These are phyloP conservation scores for Melaleuca quinquenervia DNA, from an alignment of 345 rosid species.

Conservation along the genomic window DNA sequence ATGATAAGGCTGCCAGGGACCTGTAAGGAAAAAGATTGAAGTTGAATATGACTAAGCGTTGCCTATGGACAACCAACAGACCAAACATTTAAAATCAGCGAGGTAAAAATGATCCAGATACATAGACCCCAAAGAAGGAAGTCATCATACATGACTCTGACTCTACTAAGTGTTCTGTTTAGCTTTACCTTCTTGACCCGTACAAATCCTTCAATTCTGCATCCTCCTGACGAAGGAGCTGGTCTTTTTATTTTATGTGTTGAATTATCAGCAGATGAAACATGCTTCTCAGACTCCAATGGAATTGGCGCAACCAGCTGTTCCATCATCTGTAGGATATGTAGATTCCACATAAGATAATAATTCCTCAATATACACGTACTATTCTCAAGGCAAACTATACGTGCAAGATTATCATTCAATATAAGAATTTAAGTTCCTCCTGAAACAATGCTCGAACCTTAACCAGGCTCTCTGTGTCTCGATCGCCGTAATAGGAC, in stretches of 20 bases:
- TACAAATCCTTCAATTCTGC: constrained; percentile 93
- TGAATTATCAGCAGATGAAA: constrained; percentile 28
- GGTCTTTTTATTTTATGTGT: constrained; percentile 42
- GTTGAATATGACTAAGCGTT: background rate
- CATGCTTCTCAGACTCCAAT: constrained; percentile 39
- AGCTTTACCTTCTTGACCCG: constrained; percentile 80
- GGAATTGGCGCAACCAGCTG: constrained; percentile 56
- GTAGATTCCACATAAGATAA: background rate
- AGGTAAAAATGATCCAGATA: background rate
- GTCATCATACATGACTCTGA: background rate
- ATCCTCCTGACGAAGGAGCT: constrained; percentile 87
- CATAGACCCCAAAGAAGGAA: background rate
- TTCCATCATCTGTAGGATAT: constrained; percentile 52
- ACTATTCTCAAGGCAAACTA: background rate
- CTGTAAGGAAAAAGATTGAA: constrained; percentile 22
- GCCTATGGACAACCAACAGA: background rate
- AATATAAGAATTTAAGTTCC: background rate
- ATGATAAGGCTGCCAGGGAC: constrained; percentile 92
- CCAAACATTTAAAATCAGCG: background rate
- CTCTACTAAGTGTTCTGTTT: background rate
- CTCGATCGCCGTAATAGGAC: constrained; percentile 97
- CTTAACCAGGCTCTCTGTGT: constrained; percentile 91
- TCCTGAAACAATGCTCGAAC: constrained; percentile 14
- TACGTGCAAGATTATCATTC: background rate
- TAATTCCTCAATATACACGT: background rate